Conservation (phyloP, 2,329 filamentous ascomycete species). For the Epichloe baconii region DNA sequence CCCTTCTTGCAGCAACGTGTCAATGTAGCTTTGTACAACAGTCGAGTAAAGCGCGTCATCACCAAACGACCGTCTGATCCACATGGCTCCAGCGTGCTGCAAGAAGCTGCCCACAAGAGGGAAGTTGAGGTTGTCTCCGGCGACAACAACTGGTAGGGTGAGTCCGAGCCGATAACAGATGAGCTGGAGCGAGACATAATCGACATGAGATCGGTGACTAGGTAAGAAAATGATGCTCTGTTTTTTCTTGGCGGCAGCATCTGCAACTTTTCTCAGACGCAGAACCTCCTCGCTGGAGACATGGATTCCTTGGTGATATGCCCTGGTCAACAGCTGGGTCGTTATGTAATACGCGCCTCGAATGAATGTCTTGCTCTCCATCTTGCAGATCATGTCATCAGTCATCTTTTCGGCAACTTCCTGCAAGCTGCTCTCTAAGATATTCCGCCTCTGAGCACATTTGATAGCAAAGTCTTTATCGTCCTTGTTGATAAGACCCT, state of each 20-base stretch:
- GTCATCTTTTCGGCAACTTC: conserved; percentile 79
- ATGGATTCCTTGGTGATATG: conserved; percentile 95
- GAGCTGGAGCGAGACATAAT: conserved; percentile 88
- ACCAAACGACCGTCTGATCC: conserved; percentile 84
- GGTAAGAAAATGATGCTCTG: conserved; percentile 94
- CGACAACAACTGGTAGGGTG: conserved; percentile 79
- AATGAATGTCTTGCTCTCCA: conserved; percentile 90
- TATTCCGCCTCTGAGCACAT: conserved; percentile 40
- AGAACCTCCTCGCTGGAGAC: conserved; percentile 90
- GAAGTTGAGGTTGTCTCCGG: conserved; percentile 93
- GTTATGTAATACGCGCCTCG: conserved; percentile 78
- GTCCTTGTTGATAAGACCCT: conserved; percentile 50
- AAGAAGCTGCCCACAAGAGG: conserved; percentile 80
- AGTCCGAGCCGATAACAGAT: conserved; percentile 92
- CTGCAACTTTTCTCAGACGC: conserved; percentile 66
- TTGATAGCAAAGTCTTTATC: conserved; percentile 39
- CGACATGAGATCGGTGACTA: conserved; percentile 87
- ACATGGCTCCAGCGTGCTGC: conserved; percentile 95
- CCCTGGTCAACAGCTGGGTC: conserved; percentile 79
- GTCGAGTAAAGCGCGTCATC: conserved; percentile 84
- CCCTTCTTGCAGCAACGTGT: conserved; percentile 77
- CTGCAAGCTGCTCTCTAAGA: conserved; percentile 59
- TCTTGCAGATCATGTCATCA: conserved; percentile 97
- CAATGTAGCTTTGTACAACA: conserved; percentile 92
- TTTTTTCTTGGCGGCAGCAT: conserved; percentile 76